These are phyloP conservation scores for Acorus calamus DNA, from an alignment of 106 monocot species.

Conservation along the genomic window DNA sequence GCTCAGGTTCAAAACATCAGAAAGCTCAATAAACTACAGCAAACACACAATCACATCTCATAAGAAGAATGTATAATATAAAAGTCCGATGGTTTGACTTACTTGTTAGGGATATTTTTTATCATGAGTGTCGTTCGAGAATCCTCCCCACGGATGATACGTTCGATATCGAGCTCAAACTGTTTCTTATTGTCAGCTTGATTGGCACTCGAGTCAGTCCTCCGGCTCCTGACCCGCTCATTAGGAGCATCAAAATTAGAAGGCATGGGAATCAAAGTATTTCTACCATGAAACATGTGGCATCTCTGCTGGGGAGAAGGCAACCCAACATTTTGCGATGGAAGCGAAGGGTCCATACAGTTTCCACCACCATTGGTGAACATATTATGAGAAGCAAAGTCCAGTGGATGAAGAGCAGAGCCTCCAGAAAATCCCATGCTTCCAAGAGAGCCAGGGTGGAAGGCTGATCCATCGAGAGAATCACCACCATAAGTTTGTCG, in stretches of 20 bases:
- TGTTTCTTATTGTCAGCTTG: conserved; percentile 50
- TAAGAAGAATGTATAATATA: background rate
- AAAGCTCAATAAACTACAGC: background rate
- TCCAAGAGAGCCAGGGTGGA: conserved; percentile 28
- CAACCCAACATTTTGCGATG: conserved; percentile 21
- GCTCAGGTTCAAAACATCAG: conserved; percentile 2
- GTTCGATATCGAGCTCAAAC: conserved; percentile 64
- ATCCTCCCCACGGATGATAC: conserved; percentile 43
- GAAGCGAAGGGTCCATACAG: conserved; percentile 19
- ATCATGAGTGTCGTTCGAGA: conserved; percentile 62
- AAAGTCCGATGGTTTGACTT: conserved; percentile 1
- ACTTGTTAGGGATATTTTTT: conserved; percentile 81
- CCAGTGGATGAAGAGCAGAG: conserved; percentile 12
- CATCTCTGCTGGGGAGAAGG: conserved; percentile 22
- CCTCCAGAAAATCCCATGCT: conserved; percentile 17
- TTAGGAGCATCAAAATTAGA: conserved; percentile 29
- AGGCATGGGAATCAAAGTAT: conserved; percentile 26
- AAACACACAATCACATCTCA: background rate
- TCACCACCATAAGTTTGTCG: conserved; percentile 16
- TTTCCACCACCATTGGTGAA: conserved; percentile 24
- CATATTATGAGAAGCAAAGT: conserved; percentile 18
- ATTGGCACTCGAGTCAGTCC: conserved; percentile 36
- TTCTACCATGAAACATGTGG: conserved; percentile 31
- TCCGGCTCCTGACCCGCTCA: conserved; percentile 46
- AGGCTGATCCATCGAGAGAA: conserved; percentile 7